Conservation (phyloP, 140 eudicot species). For the Cichorium intybus region DNA sequence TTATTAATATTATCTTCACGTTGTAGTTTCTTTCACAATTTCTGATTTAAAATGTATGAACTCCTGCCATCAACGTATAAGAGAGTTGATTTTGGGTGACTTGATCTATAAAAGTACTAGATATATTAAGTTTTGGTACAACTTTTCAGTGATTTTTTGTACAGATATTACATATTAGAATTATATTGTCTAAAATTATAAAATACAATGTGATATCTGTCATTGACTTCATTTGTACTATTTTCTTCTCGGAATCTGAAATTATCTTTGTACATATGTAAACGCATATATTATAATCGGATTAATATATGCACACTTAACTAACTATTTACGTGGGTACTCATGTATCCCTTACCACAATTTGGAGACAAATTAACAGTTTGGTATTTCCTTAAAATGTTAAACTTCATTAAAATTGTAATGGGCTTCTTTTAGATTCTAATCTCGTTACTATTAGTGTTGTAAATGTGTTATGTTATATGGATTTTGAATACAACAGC, state of each 20-base stretch:
- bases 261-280: background rate
- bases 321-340: background rate
- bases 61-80: too few species aligned
- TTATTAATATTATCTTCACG: too few species aligned
- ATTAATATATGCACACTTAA: background rate
- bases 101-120: too few species aligned
- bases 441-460: too few species aligned
- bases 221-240: background rate
- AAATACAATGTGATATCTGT: background rate
- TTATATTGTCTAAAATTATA: background rate
- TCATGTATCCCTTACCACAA: too few species aligned
- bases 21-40: too few species aligned
- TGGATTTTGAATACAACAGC: too few species aligned
- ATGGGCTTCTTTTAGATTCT: background rate
- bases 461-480: background rate
- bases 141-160: background rate
- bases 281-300: background rate
- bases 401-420: too few species aligned
- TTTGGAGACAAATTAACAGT: background rate
- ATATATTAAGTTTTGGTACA: too few species aligned
- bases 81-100: too few species aligned
- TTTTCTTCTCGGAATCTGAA: too few species aligned
- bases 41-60: background rate
- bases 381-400: background rate
- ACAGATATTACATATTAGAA: background rate